phyloP scores from a whole-genome alignment of 2,329 filamentous ascomycete species.

The Alternaria sp. region DNA sequence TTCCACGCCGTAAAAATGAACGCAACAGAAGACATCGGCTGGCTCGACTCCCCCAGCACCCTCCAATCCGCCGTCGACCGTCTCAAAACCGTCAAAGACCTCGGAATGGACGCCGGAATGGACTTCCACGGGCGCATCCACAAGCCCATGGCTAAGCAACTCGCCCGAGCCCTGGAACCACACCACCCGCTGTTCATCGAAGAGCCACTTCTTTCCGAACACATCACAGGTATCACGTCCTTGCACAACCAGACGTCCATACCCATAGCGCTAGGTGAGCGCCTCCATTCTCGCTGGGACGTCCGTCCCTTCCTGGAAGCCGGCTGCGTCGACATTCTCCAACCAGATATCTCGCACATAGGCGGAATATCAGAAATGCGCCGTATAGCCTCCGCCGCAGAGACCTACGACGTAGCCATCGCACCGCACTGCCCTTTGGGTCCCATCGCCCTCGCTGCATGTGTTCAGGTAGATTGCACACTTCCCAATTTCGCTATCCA shows the following conservation, averaged over 20 bases:
- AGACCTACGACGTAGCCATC: conserved; percentile 75
- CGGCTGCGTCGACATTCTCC: conserved; percentile 71
- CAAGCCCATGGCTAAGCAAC: conserved; percentile 81
- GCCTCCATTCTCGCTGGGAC: conserved; percentile 75
- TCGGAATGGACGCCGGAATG: conserved; percentile 75
- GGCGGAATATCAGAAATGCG: conserved; percentile 76
- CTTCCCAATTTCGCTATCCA: conserved; percentile 72
- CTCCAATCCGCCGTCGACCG: conserved; percentile 70
- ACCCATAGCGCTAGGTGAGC: conserved; percentile 75
- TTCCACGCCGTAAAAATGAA: conserved; percentile 79
- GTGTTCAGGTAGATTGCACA: conserved; percentile 68
- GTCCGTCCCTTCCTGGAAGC: conserved; percentile 73
- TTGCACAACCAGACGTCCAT: conserved; percentile 63
- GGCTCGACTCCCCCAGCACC: conserved; percentile 73
- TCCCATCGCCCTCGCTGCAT: conserved; percentile 74
- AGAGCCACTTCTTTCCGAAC: conserved; percentile 74
- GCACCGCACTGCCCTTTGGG: conserved; percentile 78
- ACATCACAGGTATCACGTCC: conserved; percentile 69
- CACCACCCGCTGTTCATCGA: conserved; percentile 77
- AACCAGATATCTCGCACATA: conserved; percentile 74
- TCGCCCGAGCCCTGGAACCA: conserved; percentile 70
- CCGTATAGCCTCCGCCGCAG: conserved; percentile 72
- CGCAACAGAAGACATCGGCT: conserved; percentile 75
- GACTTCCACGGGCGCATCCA: conserved; percentile 81
- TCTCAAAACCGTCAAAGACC: conserved; percentile 69